Evolutionary conservation across 1,139 yeast genomes (phyloP).

Genomic region (Hanseniaspora uvarum): DNA sequence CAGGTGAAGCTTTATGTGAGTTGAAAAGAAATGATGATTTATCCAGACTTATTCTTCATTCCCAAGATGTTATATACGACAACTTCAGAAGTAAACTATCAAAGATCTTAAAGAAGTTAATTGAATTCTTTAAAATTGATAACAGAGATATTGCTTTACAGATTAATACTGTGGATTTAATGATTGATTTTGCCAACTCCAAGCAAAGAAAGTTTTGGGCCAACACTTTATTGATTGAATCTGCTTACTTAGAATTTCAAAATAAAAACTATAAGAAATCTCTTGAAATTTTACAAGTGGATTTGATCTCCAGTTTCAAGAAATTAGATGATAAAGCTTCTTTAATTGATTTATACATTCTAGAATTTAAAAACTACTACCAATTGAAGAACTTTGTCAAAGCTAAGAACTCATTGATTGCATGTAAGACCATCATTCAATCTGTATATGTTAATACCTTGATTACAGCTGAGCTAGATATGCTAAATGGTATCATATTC

Average conservation of each 20-base stretch:
- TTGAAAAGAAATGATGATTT: constrained; percentile 43
- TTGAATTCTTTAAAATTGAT: constrained; percentile 65
- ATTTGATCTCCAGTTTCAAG: constrained; percentile 72
- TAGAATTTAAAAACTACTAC: constrained; percentile 84
- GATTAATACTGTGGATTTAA: constrained; percentile 61
- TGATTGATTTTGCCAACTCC: constrained; percentile 77
- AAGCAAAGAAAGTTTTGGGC: constrained; percentile 82
- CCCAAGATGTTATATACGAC: constrained; percentile 55
- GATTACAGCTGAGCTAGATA: constrained; percentile 86
- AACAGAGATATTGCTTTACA: constrained; percentile 64
- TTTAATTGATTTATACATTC: constrained; percentile 85
- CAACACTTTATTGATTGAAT: constrained; percentile 75
- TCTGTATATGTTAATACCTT: constrained; percentile 92
- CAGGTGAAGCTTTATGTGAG: constrained; percentile 49
- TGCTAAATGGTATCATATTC: constrained; percentile 89
- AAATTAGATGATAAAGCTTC: constrained; percentile 91
- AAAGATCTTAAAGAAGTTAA: constrained; percentile 64
- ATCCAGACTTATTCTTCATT: constrained; percentile 52
- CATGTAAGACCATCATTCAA: constrained; percentile 94
- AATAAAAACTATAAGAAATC: constrained; percentile 62
- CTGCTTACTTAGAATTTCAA: constrained; percentile 62
- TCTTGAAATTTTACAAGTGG: constrained; percentile 51
- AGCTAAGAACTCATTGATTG: constrained; percentile 82
- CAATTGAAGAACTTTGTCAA: constrained; percentile 88
- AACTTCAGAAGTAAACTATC: constrained; percentile 94